Percentiles rank a stretch among this genome's conserved stretches.
These are phyloP conservation scores for Leccinum obscurum DNA, from an alignment of 768 basidiomycete genomes.

Conservation along the genomic window DNA sequence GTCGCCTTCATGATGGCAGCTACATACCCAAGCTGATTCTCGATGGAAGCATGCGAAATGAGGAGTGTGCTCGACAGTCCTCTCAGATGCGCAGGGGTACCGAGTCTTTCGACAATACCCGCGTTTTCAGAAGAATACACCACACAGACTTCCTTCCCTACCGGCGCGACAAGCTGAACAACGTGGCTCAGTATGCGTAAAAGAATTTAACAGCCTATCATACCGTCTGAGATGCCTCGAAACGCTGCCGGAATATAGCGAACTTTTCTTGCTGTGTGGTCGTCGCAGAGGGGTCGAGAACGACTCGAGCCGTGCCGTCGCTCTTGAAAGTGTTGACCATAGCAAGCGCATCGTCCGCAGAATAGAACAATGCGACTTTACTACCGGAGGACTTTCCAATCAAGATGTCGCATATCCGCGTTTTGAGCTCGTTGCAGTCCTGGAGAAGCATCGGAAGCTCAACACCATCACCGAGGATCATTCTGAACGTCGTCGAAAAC, in stretches of 20 bases:
- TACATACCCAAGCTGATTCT: conserved; percentile 59
- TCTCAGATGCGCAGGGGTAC: conserved; percentile 46
- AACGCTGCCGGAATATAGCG: conserved; percentile 46
- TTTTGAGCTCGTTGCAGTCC: conserved; percentile 37
- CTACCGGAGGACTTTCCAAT: conserved; percentile 38
- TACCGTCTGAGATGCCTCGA: conserved; percentile 57
- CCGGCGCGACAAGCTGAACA: conserved; percentile 56
- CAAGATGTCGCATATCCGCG: conserved; percentile 39
- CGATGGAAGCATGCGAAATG: conserved; percentile 57
- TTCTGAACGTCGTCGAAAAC: conserved; percentile 37
- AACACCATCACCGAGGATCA: conserved; percentile 52
- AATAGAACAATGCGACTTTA: conserved; percentile 64
- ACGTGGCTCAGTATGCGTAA: conserved; percentile 1
- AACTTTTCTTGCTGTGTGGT: conserved; percentile 48
- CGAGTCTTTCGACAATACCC: conserved; percentile 48
- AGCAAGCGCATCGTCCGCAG: conserved; percentile 42
- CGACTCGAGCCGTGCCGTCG: conserved; percentile 49
- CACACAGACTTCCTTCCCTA: conserved; percentile 52
- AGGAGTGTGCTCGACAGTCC: conserved; percentile 46
- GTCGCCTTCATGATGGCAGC: conserved; percentile 43
- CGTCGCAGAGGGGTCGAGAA: conserved; percentile 40
- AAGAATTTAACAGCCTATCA: conserved; percentile 14
- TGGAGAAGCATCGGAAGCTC: conserved; percentile 51
- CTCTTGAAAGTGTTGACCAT: conserved; percentile 55
- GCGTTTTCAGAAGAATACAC: conserved; percentile 57